Evolutionary conservation across 805 yeast genomes (phyloP).

Genomic region (Jamesozyma jinghongensis): DNA sequence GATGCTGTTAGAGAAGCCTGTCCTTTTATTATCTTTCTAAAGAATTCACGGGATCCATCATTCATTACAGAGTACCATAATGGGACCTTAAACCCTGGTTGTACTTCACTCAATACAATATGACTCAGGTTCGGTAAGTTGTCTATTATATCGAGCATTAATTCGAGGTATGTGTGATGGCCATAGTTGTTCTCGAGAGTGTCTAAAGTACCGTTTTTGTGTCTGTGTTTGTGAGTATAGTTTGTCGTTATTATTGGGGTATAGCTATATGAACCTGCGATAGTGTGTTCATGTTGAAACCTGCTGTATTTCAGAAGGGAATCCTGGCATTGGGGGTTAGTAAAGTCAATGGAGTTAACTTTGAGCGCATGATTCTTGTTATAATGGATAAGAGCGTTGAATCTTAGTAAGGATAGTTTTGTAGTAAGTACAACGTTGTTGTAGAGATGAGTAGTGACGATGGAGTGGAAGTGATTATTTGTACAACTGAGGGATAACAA

Average conservation of each 20-base stretch:
- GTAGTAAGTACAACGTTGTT: constrained; percentile 19
- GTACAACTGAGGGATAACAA: constrained; percentile 19
- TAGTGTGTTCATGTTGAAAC: constrained; percentile 16
- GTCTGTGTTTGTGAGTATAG: no score
- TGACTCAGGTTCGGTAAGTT: constrained; percentile 39
- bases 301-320: constrained; percentile 28
- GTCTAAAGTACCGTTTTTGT: constrained; percentile 7
- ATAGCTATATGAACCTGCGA: constrained; percentile 23
- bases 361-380: constrained; percentile 16
- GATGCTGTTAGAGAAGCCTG: constrained; percentile 26
- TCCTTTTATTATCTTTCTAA: constrained; percentile 26
- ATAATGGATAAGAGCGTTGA: constrained; percentile 27
- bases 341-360: constrained; percentile 22
- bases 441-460: constrained; percentile 22
- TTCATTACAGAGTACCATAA: constrained; percentile 32
- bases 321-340: constrained; percentile 28
- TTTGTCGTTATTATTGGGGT: constrained; percentile 5
- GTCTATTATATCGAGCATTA: constrained; percentile 36
- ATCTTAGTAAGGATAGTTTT: constrained; percentile 21
- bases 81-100: constrained; percentile 47
- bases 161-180: constrained; percentile 30
- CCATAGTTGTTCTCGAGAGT: constrained; percentile 17
- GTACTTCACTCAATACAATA: constrained; percentile 36
- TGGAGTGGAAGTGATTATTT: constrained; percentile 17
- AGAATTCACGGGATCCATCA: constrained; percentile 28